phyloP scores from a whole-genome alignment of 1,139 yeast species.

The Blastobotrys persicus region DNA sequence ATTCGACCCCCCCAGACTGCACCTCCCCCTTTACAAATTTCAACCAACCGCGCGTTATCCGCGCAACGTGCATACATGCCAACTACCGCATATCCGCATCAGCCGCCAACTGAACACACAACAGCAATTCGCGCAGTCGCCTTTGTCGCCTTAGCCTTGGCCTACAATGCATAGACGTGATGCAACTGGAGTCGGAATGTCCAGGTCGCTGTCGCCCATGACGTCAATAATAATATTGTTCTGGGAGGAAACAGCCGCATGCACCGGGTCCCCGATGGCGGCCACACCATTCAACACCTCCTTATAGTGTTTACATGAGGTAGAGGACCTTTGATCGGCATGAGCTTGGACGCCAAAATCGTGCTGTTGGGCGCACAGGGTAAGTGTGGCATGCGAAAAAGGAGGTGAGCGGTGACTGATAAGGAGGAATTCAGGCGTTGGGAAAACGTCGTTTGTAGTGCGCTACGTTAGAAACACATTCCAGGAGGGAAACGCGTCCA shows the following conservation, averaged over 20 bases:
- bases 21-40: too few species aligned
- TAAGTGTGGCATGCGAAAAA: constrained; percentile 16
- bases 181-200: too few species aligned
- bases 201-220: neutral
- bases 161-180: too few species aligned
- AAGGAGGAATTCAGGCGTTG: constrained; percentile 59
- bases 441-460: constrained; percentile 84
- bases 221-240: neutral
- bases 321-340: constrained; percentile 14
- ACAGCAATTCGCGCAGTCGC: too few species aligned
- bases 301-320: neutral
- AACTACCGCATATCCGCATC: too few species aligned
- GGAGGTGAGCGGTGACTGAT: constrained; percentile 2
- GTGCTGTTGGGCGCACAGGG: constrained; percentile 41
- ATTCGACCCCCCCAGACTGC: too few species aligned
- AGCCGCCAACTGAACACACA: too few species aligned
- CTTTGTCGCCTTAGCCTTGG: too few species aligned
- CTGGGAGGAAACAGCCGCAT: neutral
- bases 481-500: constrained; percentile 88
- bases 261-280: neutral
- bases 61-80: too few species aligned
- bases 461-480: constrained; percentile 88
- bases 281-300: neutral
- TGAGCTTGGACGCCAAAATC: constrained; percentile 40
- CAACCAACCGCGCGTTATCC: too few species aligned